Evolutionary conservation across 2,329 filamentous ascomycete species (phyloP).

Genomic region (Bipolaris oryzae): DNA sequence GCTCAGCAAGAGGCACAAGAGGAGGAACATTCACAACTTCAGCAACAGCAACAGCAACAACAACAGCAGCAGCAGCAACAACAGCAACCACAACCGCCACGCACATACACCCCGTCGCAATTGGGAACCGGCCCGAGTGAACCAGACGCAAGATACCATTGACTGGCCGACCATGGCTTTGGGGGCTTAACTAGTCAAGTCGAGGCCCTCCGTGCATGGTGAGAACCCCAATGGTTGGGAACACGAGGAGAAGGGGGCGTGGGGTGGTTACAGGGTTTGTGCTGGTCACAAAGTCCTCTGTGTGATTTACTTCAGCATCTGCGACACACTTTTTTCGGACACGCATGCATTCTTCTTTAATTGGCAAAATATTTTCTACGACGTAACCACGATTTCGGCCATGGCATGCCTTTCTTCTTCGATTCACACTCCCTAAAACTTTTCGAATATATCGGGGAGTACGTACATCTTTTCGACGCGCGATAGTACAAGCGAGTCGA

Average conservation of each 20-base stretch:
- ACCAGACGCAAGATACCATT: conserved; percentile 41
- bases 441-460: conserved; percentile 19
- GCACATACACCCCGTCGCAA: conserved; percentile 42
- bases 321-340: conserved; percentile 21
- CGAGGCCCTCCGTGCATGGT: conserved; percentile 36
- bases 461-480: conserved; percentile 10
- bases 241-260: conserved; percentile 7
- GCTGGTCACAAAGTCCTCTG: conserved; percentile 38
- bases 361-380: conserved; percentile 33
- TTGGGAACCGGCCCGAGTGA: conserved; percentile 41
- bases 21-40: conserved; percentile 31
- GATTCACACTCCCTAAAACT: conserved; percentile 19
- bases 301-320: conserved; percentile 6
- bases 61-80: conserved; percentile 29
- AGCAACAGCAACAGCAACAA: conserved; percentile 24
- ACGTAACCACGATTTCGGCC: conserved; percentile 37
- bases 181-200: conserved; percentile 27
- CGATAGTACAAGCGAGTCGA: conserved; percentile 14
- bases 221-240: conserved; percentile 21
- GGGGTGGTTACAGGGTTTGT: conserved; percentile 28
- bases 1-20: conserved; percentile 30
- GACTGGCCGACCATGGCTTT: conserved; percentile 39
- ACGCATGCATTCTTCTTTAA: conserved; percentile 35
- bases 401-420: conserved; percentile 37
- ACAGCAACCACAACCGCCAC: conserved; percentile 34